Percentiles rank a stretch among this genome's conserved stretches.
These are phyloP conservation scores for Nymphaea colorata DNA, from an alignment of 164 flowering plant species.

Conservation along the genomic window DNA sequence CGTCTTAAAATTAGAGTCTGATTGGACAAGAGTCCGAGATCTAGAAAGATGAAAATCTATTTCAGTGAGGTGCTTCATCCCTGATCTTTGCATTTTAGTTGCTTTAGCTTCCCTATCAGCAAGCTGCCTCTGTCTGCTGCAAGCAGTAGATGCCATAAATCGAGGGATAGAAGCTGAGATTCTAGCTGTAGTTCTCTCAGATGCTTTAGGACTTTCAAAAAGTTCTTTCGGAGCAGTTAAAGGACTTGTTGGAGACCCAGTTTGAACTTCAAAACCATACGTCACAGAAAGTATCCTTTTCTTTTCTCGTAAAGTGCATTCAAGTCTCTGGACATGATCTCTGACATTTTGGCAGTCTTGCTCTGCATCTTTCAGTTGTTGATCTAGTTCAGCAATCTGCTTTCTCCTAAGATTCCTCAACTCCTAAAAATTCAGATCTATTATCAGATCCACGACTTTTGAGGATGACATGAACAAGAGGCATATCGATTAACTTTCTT, in stretches of 20 bases:
- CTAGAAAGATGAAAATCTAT: slow-evolving; percentile 12
- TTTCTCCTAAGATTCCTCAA: slow-evolving; percentile 37
- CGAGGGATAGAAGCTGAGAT: slow-evolving; percentile 38
- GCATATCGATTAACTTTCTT: background rate
- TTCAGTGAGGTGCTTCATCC: slow-evolving; percentile 29
- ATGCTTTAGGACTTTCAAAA: slow-evolving; percentile 14
- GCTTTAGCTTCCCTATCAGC: slow-evolving; percentile 27
- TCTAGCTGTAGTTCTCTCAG: slow-evolving; percentile 15
- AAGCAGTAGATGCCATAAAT: slow-evolving; percentile 67
- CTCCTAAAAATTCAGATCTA: slow-evolving; percentile 23
- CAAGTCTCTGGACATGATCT: slow-evolving; percentile 30
- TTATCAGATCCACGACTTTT: background rate
- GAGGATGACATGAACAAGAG: background rate
- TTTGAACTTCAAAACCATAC: slow-evolving; percentile 19
- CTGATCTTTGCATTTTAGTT: slow-evolving; percentile 25
- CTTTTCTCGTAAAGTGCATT: slow-evolving; percentile 36
- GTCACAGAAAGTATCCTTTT: slow-evolving; percentile 25
- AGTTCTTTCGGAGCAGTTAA: slow-evolving; percentile 15
- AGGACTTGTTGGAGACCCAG: slow-evolving; percentile 14
- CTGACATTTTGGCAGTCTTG: slow-evolving; percentile 36
- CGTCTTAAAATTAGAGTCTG: slow-evolving; percentile 31
- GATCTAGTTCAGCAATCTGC: slow-evolving; percentile 33
- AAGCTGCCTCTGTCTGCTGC: slow-evolving; percentile 52
- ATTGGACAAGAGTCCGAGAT: slow-evolving; percentile 49
- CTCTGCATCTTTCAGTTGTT: slow-evolving; percentile 47